Percentiles rank a stretch among this genome's conserved stretches.
Conservation (phyloP, 257 asterid genomes). For the Fraxinus americana region DNA sequence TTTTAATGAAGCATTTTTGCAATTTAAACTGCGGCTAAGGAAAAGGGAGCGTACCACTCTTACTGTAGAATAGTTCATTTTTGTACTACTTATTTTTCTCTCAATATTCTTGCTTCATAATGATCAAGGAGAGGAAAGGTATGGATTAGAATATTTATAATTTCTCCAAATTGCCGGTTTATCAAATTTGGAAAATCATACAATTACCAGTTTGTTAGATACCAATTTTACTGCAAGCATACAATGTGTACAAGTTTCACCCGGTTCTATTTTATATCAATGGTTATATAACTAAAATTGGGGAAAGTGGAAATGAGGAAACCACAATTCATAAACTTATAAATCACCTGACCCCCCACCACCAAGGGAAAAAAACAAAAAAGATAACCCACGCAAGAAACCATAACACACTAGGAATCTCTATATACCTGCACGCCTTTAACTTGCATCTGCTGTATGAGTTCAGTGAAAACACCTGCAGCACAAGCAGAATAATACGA, state of each 20-base stretch:
- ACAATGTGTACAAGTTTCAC: background rate
- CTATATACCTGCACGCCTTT: constrained; percentile 90
- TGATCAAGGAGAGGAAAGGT: constrained; percentile 1
- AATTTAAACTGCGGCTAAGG: background rate
- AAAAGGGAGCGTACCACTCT: background rate
- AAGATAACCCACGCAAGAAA: too few species aligned
- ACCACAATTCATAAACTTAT: too few species aligned
- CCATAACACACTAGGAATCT: too few species aligned
- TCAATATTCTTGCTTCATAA: background rate
- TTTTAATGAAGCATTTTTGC: background rate
- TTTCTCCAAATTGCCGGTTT: background rate
- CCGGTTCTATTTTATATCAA: background rate
- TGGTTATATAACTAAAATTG: background rate
- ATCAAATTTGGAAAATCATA: background rate
- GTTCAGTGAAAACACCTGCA: constrained; percentile 98
- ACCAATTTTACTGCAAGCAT: background rate
- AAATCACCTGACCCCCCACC: too few species aligned
- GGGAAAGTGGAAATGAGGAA: too few species aligned
- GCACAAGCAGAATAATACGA: constrained; percentile 13
- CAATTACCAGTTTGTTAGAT: background rate
- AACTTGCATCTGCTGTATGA: constrained; percentile 98
- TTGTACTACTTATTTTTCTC: background rate
- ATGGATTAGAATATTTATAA: background rate
- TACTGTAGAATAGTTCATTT: background rate
- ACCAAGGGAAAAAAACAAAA: too few species aligned